These are phyloP conservation scores for Ophiognomonia clavigignenti-juglandacearum DNA, from an alignment of 2,329 filamentous ascomycete genomes.

Conservation along the genomic window DNA sequence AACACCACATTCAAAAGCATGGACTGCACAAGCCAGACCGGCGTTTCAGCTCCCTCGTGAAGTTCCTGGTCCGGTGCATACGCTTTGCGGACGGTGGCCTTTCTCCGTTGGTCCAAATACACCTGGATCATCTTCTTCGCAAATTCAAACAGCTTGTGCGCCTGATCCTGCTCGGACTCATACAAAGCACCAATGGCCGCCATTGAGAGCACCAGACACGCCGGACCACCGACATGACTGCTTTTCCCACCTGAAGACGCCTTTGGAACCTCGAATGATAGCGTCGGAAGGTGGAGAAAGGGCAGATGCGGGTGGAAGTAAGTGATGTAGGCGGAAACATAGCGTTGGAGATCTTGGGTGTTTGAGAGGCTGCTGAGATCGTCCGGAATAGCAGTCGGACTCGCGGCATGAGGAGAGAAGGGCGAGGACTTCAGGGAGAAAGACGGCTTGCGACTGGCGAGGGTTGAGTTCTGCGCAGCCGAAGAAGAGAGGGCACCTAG, in stretches of 20 bases:
- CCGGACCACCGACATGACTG: constrained; percentile 67
- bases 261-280: constrained; percentile 86
- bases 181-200: constrained; percentile 72
- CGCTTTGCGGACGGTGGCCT: constrained; percentile 70
- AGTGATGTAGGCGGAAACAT: constrained; percentile 82
- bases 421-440: constrained; percentile 52
- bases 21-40: constrained; percentile 91
- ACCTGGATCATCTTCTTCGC: constrained; percentile 94
- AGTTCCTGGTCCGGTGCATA: constrained; percentile 42
- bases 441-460: constrained; percentile 60
- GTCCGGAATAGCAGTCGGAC: constrained; percentile 23
- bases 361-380: constrained; percentile 60
- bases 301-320: constrained; percentile 93
- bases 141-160: constrained; percentile 83
- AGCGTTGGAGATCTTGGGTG: constrained; percentile 82
- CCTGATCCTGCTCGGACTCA: constrained; percentile 74
- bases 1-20: constrained; percentile 97
- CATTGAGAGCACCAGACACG: constrained; percentile 83
- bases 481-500: constrained; percentile 48
- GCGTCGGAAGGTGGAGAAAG: constrained; percentile 87
- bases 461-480: constrained; percentile 46
- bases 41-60: constrained; percentile 65
- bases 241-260: constrained; percentile 57
- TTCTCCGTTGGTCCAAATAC: constrained; percentile 86
- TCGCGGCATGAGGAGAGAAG: constrained; percentile 46